phyloP scores from a whole-genome alignment of 768 basidiomycete genomes.

The Trametes cubensis region DNA sequence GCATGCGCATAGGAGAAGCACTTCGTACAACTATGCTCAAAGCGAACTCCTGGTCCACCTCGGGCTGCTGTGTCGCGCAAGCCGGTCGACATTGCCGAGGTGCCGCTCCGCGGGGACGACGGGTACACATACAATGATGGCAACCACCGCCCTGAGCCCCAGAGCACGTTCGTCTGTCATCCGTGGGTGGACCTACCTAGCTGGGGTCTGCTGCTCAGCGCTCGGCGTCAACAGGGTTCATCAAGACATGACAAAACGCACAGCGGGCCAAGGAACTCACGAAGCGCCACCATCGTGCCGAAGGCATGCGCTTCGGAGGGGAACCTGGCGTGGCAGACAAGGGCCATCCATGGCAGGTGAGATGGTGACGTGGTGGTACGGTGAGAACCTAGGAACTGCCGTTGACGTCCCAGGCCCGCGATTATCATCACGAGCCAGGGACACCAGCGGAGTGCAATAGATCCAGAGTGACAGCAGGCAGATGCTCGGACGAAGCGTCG shows the following conservation, averaged over 20 bases:
- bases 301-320: background rate
- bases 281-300: background rate
- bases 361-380: background rate
- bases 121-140: too few species aligned
- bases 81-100: too few species aligned
- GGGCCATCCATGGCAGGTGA: background rate
- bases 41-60: too few species aligned
- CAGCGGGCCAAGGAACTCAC: background rate
- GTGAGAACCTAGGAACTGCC: background rate
- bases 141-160: background rate
- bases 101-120: too few species aligned
- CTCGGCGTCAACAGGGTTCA: background rate
- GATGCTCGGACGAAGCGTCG: background rate
- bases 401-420: conserved; percentile 1
- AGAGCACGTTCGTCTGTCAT: conserved; percentile 25
- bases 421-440: conserved; percentile 10
- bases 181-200: background rate
- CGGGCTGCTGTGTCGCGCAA: too few species aligned
- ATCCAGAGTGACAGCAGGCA: background rate
- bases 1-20: too few species aligned
- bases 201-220: too few species aligned
- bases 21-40: too few species aligned
- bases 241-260: background rate
- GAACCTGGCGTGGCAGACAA: too few species aligned
- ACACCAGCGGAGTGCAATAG: background rate